Conservation (phyloP, 2,329 filamentous ascomycete species). For the Colletotrichum scovillei region DNA sequence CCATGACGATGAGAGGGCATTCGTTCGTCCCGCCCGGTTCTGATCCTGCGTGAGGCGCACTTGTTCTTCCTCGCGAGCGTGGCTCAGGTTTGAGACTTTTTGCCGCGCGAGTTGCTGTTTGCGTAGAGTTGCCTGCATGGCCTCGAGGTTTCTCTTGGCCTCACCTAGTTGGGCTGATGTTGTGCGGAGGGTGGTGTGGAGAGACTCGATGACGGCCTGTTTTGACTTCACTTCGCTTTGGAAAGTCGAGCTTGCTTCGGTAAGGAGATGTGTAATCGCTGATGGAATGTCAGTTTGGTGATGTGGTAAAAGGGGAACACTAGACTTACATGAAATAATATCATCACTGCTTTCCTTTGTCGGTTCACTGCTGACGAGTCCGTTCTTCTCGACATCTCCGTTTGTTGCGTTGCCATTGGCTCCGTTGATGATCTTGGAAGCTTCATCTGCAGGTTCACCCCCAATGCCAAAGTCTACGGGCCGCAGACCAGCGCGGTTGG, state of each 20-base stretch:
- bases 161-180: conserved; percentile 83
- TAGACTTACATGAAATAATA: conserved; percentile 78
- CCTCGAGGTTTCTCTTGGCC: conserved; percentile 79
- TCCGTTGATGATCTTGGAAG: conserved; percentile 31
- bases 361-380: conserved; percentile 60
- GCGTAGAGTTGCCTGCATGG: conserved; percentile 73
- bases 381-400: conserved; percentile 58
- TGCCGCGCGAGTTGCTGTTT: conserved; percentile 74
- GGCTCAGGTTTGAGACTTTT: conserved; percentile 81
- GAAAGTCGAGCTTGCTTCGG: conserved; percentile 82
- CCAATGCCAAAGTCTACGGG: conserved; percentile 97
- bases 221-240: conserved; percentile 84
- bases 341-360: conserved; percentile 81
- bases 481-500: conserved; percentile 88
- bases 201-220: conserved; percentile 83
- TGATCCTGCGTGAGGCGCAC: conserved; percentile 57
- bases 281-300: conserved; percentile 43
- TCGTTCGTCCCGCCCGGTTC: conserved; percentile 49
- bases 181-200: conserved; percentile 84
- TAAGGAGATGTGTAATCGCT: conserved; percentile 87
- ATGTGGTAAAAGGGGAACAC: background rate
- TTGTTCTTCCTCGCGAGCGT: conserved; percentile 79
- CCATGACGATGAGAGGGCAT: conserved; percentile 62
- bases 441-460: conserved; percentile 63
- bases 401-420: conserved; percentile 40